A percentile compares a stretch with the other conserved stretches of the same genome.
These are phyloP conservation scores for Dipteronia sinensis DNA, from an alignment of 345 rosid genomes.

Conservation along the genomic window DNA sequence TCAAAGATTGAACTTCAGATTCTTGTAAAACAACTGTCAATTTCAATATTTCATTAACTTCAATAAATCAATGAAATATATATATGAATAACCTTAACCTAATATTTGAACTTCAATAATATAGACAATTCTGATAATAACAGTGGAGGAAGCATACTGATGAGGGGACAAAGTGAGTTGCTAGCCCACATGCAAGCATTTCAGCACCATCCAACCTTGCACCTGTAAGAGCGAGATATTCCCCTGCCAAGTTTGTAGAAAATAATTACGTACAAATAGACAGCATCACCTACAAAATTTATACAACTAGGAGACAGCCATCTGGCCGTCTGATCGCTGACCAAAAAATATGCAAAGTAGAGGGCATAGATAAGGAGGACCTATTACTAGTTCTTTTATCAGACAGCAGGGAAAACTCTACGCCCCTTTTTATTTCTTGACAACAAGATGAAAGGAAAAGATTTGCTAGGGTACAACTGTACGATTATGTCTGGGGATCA, in stretches of 20 bases:
- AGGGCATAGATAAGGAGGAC: background rate
- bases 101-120: constrained; percentile 1
- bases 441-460: background rate
- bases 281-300: background rate
- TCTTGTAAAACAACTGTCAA: background rate
- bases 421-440: background rate
- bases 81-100: background rate
- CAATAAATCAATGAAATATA: background rate
- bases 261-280: background rate
- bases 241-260: constrained; percentile 45
- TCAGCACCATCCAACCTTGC: constrained; percentile 82
- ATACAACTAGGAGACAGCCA: background rate
- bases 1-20: constrained; percentile 1
- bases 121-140: constrained; percentile 11
- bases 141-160: constrained; percentile 39
- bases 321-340: background rate
- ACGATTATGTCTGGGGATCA: background rate
- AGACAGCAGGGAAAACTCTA: background rate
- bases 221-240: constrained; percentile 79
- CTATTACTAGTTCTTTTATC: background rate
- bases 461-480: background rate
- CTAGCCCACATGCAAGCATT: constrained; percentile 88
- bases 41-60: constrained; percentile 1
- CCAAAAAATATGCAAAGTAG: background rate
- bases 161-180: constrained; percentile 81